Base-by-base conservation (phyloP, 202 grass and related monocot species). In the Zoysia matrella region DNA sequence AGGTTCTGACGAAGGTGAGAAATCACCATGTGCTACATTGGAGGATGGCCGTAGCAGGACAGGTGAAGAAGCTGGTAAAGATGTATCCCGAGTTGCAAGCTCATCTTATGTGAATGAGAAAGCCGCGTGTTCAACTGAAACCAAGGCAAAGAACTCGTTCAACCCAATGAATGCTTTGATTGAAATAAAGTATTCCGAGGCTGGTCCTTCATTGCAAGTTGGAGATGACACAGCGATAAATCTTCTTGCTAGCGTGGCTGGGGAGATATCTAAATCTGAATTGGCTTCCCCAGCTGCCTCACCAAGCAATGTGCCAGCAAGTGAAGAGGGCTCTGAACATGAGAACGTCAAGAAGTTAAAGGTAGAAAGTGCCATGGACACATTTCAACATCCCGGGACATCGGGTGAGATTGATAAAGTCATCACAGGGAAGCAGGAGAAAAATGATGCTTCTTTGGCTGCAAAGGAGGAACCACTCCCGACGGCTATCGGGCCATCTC, bases 241-340 rank as follows among this genome's bases (percentile, higher is more conserved):
- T 95, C 89, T 98, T 82, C 95, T 98, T 74, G 92, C 95, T 51
- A 98, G 88, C 80, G 95, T 98, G 3, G 84, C 95, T 83, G 95
- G 90, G 39, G 90, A 95, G 82, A 90, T 98, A 76, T 95, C 90
- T 67, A 91, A 95, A 82, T 95, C 90, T 73, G 88, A 93, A 76
- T 78, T 90, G 60, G 77, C 81, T 73, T 85, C 91, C 7, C 86
- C 91, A 73, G 67, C 71, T 75, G 50, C 41, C 51, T 94, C 90
- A 65, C 83, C 76, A 16, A 79, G 54, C 65, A 85, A 54, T 82
- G 86, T 76, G 47, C 63, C 88, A 77, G 80, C n/a, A 84, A 75
- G 72, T 42, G 80, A 91, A 78, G 74, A 89, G 12, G 86, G 41
- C 44, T 81, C 65, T 69, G 85, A 80, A 75, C 76, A 69, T 71